These are phyloP conservation scores for Paramecium sonneborni DNA, from an alignment of 73 alveolate genomes.

Conservation along the genomic window DNA sequence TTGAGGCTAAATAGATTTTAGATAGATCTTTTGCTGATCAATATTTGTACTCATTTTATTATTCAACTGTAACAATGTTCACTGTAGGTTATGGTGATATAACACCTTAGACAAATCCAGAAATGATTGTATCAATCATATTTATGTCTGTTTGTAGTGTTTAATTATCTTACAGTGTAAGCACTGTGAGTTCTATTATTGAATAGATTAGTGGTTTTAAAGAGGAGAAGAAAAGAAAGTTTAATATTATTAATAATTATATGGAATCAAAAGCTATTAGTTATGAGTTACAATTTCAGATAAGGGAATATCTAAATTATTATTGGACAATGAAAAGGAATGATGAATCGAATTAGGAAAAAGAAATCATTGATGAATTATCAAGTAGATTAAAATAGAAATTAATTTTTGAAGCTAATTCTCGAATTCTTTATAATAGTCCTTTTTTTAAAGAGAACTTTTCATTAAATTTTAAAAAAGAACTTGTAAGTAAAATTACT, in stretches of 20 bases:
- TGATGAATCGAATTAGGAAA: slow-evolving; percentile 25
- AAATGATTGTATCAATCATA: slow-evolving; percentile 45
- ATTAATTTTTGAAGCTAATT: slow-evolving; percentile 59
- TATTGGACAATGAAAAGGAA: slow-evolving; percentile 55
- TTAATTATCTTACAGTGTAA: slow-evolving; percentile 43
- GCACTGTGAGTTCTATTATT: slow-evolving; percentile 50
- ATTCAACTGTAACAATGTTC: slow-evolving; percentile 63
- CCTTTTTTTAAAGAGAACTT: slow-evolving; percentile 55
- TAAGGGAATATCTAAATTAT: slow-evolving; percentile 51
- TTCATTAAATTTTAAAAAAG: slow-evolving; percentile 41
- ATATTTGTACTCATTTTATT: slow-evolving; percentile 57
- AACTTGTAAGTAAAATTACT: slow-evolving; percentile 28
- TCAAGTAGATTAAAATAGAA: slow-evolving; percentile 50
- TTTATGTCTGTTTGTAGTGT: slow-evolving; percentile 53
- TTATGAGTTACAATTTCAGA: not conserved
- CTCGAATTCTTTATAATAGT: slow-evolving; percentile 27
- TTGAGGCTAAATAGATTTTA: not conserved
- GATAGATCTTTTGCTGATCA: slow-evolving; percentile 42
- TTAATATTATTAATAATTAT: slow-evolving; percentile 53
- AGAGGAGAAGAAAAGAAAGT: slow-evolving; percentile 44
- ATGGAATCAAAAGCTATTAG: slow-evolving; percentile 52
- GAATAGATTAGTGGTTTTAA: slow-evolving; percentile 13
- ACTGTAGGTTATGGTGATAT: slow-evolving; percentile 70
- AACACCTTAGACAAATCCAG: slow-evolving; percentile 48
- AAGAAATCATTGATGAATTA: slow-evolving; percentile 35